A percentile compares a stretch with the other conserved stretches of the same genome.
phyloP scores from a whole-genome alignment of 768 basidiomycete species.

The Russula sp. region DNA sequence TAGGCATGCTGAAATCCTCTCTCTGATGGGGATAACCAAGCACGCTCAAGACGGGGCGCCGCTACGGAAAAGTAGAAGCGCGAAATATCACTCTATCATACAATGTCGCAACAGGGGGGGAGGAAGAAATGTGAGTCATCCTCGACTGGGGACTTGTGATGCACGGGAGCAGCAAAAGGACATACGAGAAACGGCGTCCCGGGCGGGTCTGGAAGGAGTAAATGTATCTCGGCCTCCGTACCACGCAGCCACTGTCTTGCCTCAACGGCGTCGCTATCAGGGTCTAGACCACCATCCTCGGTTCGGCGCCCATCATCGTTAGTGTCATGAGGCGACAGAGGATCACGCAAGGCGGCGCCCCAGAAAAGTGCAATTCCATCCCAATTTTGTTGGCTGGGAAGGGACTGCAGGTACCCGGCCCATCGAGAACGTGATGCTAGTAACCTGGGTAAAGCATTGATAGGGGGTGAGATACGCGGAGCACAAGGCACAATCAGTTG shows the following conservation, averaged over 20 bases:
- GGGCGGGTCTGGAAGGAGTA: constrained; percentile 9
- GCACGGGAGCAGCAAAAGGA: background rate
- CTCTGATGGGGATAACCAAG: constrained; percentile 25
- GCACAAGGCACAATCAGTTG: background rate
- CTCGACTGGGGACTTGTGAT: background rate
- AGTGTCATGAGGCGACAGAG: background rate
- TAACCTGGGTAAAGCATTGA: constrained; percentile 11
- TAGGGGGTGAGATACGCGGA: background rate
- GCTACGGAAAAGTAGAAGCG: constrained; percentile 13
- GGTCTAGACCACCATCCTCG: background rate
- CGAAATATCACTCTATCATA: constrained; percentile 9
- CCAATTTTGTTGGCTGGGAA: constrained; percentile 20
- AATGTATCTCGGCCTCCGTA: constrained; percentile 14
- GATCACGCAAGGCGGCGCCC: constrained; percentile 12
- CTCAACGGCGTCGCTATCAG: constrained; percentile 13
- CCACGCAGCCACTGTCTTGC: constrained; percentile 17
- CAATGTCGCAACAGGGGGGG: background rate
- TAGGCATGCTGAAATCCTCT: constrained; percentile 47
- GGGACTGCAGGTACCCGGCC: constrained; percentile 25
- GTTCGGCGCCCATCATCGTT: background rate
- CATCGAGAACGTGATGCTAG: constrained; percentile 22
- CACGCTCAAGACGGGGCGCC: constrained; percentile 24
- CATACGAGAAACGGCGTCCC: constrained; percentile 10
- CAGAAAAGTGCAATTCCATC: constrained; percentile 26
- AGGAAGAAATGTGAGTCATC: background rate